Evolutionary conservation across 495 filamentous ascomycete species (phyloP).

Genomic region (Rhypophila decipiens): DNA sequence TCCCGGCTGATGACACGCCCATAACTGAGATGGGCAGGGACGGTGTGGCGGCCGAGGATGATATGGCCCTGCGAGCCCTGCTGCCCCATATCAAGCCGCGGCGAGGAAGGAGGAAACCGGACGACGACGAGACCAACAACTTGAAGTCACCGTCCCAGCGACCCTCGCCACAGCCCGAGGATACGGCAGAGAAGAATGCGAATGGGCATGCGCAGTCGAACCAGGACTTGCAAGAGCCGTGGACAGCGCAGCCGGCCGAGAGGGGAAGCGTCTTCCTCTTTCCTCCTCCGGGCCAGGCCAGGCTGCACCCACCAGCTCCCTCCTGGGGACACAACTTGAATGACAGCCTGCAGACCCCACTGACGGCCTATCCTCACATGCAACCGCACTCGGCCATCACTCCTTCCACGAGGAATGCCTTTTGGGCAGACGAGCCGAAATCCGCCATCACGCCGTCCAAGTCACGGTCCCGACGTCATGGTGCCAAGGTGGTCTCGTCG

Average conservation of each 20-base stretch:
- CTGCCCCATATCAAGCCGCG: slow-evolving; percentile 88
- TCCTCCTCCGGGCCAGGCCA: slow-evolving; percentile 23
- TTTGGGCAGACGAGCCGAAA: slow-evolving; percentile 43
- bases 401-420: slow-evolving; percentile 21
- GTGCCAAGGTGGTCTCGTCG: slow-evolving; percentile 83
- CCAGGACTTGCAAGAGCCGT: no score
- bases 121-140: slow-evolving; percentile 61
- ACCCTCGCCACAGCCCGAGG: slow-evolving; percentile 57
- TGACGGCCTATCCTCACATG: slow-evolving; percentile 24
- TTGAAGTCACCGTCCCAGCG: slow-evolving; percentile 57
- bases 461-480: slow-evolving; percentile 76
- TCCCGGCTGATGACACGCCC: slow-evolving; percentile 63
- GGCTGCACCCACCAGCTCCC: slow-evolving; percentile 12
- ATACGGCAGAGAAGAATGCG: slow-evolving; percentile 39
- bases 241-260: slow-evolving; percentile 45
- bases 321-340: slow-evolving; percentile 14
- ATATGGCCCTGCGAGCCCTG: slow-evolving; percentile 82
- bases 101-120: slow-evolving; percentile 75
- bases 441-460: slow-evolving; percentile 71
- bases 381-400: slow-evolving; percentile 25
- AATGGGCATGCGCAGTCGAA: no score
- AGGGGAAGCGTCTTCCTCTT: slow-evolving; percentile 31
- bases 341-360: slow-evolving; percentile 47
- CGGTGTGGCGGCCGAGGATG: slow-evolving; percentile 84
- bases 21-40: slow-evolving; percentile 61